Conservation (phyloP, 2,329 filamentous ascomycete genomes). For the Gnomoniopsis smithogilvyi region DNA sequence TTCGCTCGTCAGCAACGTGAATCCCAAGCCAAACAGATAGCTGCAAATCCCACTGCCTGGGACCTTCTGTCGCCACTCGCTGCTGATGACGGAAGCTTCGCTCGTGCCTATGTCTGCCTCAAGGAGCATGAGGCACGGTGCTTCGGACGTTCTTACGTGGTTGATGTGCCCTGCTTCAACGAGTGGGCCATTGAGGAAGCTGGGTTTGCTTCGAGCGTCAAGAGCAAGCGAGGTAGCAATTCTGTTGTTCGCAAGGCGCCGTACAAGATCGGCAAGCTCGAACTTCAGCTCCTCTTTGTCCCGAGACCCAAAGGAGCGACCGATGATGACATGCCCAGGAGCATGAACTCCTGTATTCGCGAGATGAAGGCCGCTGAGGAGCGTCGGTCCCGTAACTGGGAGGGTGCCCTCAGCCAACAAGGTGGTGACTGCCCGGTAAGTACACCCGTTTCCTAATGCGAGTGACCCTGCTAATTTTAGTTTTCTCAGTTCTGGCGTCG, state of each 20-base stretch:
- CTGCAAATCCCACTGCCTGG: conserved; percentile 70
- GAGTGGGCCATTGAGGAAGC: conserved; percentile 94
- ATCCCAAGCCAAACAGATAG: conserved; percentile 59
- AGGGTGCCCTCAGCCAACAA: conserved; percentile 91
- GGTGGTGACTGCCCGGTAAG: conserved; percentile 96
- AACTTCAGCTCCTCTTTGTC: conserved; percentile 91
- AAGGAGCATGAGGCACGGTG: conserved; percentile 88
- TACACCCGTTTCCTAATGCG: conserved; percentile 22
- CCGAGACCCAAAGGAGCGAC: conserved; percentile 82
- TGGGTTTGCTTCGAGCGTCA: conserved; percentile 76
- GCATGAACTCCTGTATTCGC: conserved; percentile 93
- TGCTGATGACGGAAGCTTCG: conserved; percentile 90
- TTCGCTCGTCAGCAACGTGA: conserved; percentile 62
- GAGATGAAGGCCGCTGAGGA: conserved; percentile 91
- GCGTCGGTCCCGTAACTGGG: conserved; percentile 72
- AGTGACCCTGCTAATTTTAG: conserved; percentile 34
- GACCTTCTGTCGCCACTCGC: conserved; percentile 84
- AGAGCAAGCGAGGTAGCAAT: conserved; percentile 80
- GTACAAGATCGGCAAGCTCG: conserved; percentile 94
- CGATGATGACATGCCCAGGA: conserved; percentile 98
- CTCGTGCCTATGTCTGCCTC: conserved; percentile 86
- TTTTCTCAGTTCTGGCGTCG: conserved; percentile 83
- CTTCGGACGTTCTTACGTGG: conserved; percentile 82
- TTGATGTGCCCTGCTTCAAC: conserved; percentile 94
- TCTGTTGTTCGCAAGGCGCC: conserved; percentile 78